phyloP scores from a whole-genome alignment of 768 basidiomycete species.

The Leccinum olivaceopallidum region DNA sequence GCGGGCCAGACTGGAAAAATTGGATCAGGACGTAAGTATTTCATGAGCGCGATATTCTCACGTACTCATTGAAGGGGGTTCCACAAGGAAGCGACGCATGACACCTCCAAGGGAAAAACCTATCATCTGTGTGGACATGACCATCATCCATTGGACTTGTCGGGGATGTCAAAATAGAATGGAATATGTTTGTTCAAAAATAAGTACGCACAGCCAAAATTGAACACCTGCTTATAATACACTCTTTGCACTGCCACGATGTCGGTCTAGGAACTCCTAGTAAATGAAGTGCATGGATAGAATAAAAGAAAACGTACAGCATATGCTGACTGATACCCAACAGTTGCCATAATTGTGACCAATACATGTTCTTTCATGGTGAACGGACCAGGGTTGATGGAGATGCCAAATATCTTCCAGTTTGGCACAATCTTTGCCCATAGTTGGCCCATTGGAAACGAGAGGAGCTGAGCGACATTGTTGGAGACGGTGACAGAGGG shows the following conservation, averaged over 20 bases:
- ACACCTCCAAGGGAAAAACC: slow-evolving; percentile 63
- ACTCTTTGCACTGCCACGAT: slow-evolving; percentile 73
- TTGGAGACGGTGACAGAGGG: slow-evolving; percentile 44
- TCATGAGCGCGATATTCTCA: neutral
- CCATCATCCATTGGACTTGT: slow-evolving; percentile 57
- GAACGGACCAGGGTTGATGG: slow-evolving; percentile 76
- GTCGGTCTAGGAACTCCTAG: slow-evolving; percentile 46
- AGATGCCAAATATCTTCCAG: slow-evolving; percentile 53
- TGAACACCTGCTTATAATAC: slow-evolving; percentile 60
- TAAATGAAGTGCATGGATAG: neutral
- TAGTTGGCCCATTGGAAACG: slow-evolving; percentile 65
- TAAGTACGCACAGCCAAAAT: slow-evolving; percentile 43
- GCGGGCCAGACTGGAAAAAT: slow-evolving; percentile 65
- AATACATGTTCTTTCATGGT: slow-evolving; percentile 74
- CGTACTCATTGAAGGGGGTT: slow-evolving; percentile 65
- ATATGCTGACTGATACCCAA: slow-evolving; percentile 34
- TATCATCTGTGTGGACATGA: slow-evolving; percentile 74
- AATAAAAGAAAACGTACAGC: slow-evolving; percentile 16
- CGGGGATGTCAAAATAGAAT: neutral
- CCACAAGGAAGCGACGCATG: slow-evolving; percentile 60
- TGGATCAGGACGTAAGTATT: slow-evolving; percentile 11
- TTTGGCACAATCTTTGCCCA: slow-evolving; percentile 59
- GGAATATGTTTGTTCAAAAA: neutral
- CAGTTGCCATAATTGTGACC: slow-evolving; percentile 69
- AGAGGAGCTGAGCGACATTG: slow-evolving; percentile 73